Evolutionary conservation across 1,139 yeast species (phyloP).

Genomic region (Hemisphaericaspora subhashii): DNA sequence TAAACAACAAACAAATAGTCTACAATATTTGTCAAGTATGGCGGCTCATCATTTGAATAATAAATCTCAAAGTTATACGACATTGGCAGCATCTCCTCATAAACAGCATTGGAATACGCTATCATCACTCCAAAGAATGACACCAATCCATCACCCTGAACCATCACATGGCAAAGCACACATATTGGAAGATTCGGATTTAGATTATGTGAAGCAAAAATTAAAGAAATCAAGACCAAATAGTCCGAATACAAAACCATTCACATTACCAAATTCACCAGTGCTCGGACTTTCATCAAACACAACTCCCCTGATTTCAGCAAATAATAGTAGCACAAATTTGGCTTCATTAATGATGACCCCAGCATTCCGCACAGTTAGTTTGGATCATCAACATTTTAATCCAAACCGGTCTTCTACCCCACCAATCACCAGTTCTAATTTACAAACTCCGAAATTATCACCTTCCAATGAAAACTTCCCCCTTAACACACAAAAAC

Average conservation of each 20-base stretch:
- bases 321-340: slow-evolving; percentile 48
- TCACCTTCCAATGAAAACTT: slow-evolving; percentile 13
- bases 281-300: slow-evolving; percentile 43
- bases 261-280: slow-evolving; percentile 64
- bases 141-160: slow-evolving; percentile 43
- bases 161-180: slow-evolving; percentile 18
- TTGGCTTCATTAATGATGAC: slow-evolving; percentile 37
- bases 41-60: slow-evolving; percentile 21
- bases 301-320: slow-evolving; percentile 46
- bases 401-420: slow-evolving; percentile 14
- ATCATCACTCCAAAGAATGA: slow-evolving; percentile 54
- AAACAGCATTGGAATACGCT: slow-evolving; percentile 28
- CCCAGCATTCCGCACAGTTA: slow-evolving; percentile 12
- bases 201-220: slow-evolving; percentile 49
- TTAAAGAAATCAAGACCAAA: slow-evolving; percentile 74
- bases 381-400: slow-evolving; percentile 9
- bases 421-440: slow-evolving; percentile 17
- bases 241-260: slow-evolving; percentile 44
- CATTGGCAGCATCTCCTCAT: slow-evolving; percentile 25
- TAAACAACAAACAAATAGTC: slow-evolving; percentile 14
- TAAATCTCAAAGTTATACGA: slow-evolving; percentile 13
- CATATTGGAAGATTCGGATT: slow-evolving; percentile 44
- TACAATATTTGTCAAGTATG: slow-evolving; percentile 30
- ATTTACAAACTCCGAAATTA: slow-evolving; percentile 52
- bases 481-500: slow-evolving; percentile 18